phyloP scores from a whole-genome alignment of 129 eudicot genomes.

The Deinandra increscens region DNA sequence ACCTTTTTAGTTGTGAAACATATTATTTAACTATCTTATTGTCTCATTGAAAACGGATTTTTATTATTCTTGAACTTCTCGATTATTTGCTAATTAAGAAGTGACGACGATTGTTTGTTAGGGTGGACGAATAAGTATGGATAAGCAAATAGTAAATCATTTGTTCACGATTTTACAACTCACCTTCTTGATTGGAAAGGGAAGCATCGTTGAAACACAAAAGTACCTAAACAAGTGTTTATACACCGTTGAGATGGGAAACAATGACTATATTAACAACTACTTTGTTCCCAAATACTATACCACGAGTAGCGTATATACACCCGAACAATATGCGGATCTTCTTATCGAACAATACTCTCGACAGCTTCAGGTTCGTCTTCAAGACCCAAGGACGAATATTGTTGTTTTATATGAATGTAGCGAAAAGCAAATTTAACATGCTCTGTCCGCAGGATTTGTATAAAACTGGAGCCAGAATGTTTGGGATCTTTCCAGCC shows the following conservation, averaged over 20 bases:
- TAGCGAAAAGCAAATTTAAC: neutral
- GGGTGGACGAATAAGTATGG: slow-evolving; percentile 35
- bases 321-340: slow-evolving; percentile 49
- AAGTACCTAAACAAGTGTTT: slow-evolving; percentile 45
- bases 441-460: slow-evolving; percentile 23
- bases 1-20: no score
- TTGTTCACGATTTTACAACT: slow-evolving; percentile 31
- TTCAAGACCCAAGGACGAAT: neutral
- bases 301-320: slow-evolving; percentile 31
- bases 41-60: no score
- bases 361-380: slow-evolving; percentile 56
- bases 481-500: slow-evolving; percentile 42
- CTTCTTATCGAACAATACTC: slow-evolving; percentile 48
- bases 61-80: no score
- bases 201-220: slow-evolving; percentile 25
- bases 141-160: slow-evolving; percentile 48
- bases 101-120: neutral
- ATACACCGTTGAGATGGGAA: slow-evolving; percentile 56
- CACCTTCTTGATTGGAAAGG: slow-evolving; percentile 19
- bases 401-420: neutral
- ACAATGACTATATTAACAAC: slow-evolving; percentile 67
- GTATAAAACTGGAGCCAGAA: slow-evolving; percentile 43
- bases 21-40: no score
- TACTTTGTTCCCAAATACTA: slow-evolving; percentile 36
- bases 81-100: neutral